A percentile compares a stretch with the other conserved stretches of the same genome.
Evolutionary conservation across 306 rosid species (phyloP).

Genomic region (Quercus mongolica): DNA sequence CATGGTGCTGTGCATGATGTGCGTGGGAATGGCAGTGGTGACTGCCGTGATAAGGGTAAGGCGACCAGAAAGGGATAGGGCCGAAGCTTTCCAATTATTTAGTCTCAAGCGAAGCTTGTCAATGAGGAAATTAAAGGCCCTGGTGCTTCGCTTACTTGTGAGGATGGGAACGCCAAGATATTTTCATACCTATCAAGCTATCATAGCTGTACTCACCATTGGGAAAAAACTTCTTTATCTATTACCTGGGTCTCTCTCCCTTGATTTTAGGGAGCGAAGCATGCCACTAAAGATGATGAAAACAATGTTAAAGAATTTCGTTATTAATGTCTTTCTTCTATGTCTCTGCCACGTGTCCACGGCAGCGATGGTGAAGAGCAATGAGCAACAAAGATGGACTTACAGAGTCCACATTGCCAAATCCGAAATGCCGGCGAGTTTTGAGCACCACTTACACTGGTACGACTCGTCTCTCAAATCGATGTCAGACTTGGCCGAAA

Average conservation of each 20-base stretch:
- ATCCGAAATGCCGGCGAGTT: conserved; percentile 58
- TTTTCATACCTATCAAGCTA: not conserved
- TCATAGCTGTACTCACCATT: not conserved
- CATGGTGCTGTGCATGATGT: too few species aligned
- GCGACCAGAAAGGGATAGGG: too few species aligned
- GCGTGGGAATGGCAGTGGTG: too few species aligned
- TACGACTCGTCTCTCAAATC: conserved; percentile 59
- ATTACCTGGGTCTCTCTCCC: not conserved
- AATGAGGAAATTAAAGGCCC: too few species aligned
- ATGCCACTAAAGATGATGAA: conserved; percentile 10
- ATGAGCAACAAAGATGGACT: conserved; percentile 20
- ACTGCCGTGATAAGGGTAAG: too few species aligned
- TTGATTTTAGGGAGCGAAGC: not conserved
- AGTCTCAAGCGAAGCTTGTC: too few species aligned
- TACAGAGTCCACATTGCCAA: conserved; percentile 68
- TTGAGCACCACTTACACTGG: conserved; percentile 55
- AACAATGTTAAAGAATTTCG: not conserved
- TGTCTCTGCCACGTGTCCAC: conserved; percentile 18
- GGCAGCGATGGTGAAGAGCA: conserved; percentile 19
- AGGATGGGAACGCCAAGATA: too few species aligned
- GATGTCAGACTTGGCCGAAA: conserved; percentile 47
- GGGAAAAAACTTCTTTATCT: not conserved
- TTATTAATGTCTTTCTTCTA: conserved; percentile 7
- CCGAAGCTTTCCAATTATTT: too few species aligned
- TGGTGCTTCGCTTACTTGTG: too few species aligned